These are phyloP conservation scores for Blastomyces gilchristii DNA, from an alignment of 2,329 filamentous ascomycete species.

Conservation along the genomic window DNA sequence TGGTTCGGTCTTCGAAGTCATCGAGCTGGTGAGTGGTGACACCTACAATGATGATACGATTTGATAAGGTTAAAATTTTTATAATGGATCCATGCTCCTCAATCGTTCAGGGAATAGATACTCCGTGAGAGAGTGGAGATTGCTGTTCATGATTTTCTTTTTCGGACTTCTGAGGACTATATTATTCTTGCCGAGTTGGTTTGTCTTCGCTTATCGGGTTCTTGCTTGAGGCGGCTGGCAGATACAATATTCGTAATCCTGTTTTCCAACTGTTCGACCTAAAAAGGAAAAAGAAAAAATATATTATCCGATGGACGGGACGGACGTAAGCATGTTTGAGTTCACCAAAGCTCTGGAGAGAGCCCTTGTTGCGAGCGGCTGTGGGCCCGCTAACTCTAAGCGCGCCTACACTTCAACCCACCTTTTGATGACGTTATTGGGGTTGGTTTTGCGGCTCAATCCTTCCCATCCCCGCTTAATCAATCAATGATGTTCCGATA, in stretches of 20 bases:
- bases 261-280: background rate
- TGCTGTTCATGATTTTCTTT: background rate
- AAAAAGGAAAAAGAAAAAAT: background rate
- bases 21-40: background rate
- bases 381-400: background rate
- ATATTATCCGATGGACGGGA: background rate
- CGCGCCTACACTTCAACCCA: background rate
- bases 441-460: background rate
- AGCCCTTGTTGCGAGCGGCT: background rate
- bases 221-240: background rate
- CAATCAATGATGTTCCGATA: background rate
- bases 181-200: background rate
- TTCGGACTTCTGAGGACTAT: background rate
- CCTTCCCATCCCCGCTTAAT: background rate
- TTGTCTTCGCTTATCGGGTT: background rate
- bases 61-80: background rate
- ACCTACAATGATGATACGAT: background rate
- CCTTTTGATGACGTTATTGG: background rate
- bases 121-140: background rate
- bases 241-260: background rate
- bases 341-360: background rate
- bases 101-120: slow-evolving; percentile 1
- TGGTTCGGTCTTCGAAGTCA: too few species aligned
- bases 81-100: background rate
- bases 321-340: background rate